A percentile compares a stretch with the other conserved stretches of the same genome.
phyloP scores from a whole-genome alignment of 768 basidiomycete species.

The Lactifluus pinguis region DNA sequence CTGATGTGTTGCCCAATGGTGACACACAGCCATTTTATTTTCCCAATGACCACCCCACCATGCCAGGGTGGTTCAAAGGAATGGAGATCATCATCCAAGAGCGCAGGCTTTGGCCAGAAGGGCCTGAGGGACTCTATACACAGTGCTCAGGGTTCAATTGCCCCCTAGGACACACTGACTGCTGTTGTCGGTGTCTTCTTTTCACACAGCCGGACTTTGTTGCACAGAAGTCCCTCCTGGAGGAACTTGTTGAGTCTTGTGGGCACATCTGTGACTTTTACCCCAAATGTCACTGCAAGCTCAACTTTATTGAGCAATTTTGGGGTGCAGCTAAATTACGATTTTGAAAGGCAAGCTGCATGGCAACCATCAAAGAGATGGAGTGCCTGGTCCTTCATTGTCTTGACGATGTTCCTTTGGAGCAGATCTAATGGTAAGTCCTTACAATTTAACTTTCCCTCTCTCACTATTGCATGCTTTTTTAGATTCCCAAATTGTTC shows the following conservation, averaged over 20 bases:
- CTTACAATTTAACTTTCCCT: no score
- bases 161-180: not conserved
- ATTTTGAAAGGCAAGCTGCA: not conserved
- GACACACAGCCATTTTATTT: not conserved
- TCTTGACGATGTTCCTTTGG: no score
- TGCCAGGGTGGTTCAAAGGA: not conserved
- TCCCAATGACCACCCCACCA: not conserved
- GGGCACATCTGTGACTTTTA: not conserved
- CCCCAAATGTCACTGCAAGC: not conserved
- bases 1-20: no score
- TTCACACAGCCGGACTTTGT: not conserved
- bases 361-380: not conserved
- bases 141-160: not conserved
- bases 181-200: not conserved
- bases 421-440: no score
- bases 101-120: not conserved
- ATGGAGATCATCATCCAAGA: not conserved
- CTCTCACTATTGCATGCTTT: no score
- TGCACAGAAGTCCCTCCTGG: not conserved
- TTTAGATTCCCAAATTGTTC: not conserved
- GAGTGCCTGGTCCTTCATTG: no score
- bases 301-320: not conserved
- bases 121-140: not conserved
- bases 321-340: not conserved
- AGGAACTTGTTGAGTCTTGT: not conserved